Evolutionary conservation across 495 filamentous ascomycete species (phyloP), one percentile per base, ranked within the genome.

Genomic region (Paragyromitra xinjiangensis): DNA sequence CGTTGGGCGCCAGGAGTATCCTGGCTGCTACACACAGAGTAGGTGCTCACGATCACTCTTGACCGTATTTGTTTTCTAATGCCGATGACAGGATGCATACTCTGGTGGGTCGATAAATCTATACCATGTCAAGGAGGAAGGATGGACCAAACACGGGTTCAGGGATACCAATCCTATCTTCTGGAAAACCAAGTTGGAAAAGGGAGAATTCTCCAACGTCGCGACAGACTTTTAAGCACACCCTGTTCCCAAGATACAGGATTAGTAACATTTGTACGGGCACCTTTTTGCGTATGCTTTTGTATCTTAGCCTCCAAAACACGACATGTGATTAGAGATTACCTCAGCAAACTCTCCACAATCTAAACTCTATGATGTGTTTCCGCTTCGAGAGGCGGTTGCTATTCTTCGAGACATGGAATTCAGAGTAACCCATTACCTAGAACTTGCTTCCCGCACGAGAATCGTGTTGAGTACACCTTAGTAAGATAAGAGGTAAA

Each of bases 71-170:
- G 39, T 45, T 7, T 24, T 45, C 79, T 81, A 9, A 75, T 48
- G 1, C 45, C 12, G 12, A 45, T n/a, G 48, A 12, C 64, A 82
- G 81, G 95, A 99, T 84, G 95, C 95, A 19, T 99, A 92, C 89
- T 98, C 95, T 22, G 95, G 95, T 87, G 96, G 95, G 71, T 98
- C 90, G 87, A 98, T 99, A 88, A 99, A 99, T 86, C 81, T 97
- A 82, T 99, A 99, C 84, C 96, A 98, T 82, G 93, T 99, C 82
- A 98, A 97, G 90, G 94, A 98, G 85, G 91, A 92, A 74, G 95
- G 95, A 73, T 99, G 95, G 95, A 94, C 95, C 76, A 97, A 97
- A 88, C 95, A 98, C 82, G 95, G 95, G 61, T 99, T 99, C 87
- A 92, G 86, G 83, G 93, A 97, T 83, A 97, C 94, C 77, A 94